Evolutionary conservation across 805 yeast species (phyloP), one percentile per base, ranked within the genome.

Genomic region (Metschnikowia henanensis): DNA sequence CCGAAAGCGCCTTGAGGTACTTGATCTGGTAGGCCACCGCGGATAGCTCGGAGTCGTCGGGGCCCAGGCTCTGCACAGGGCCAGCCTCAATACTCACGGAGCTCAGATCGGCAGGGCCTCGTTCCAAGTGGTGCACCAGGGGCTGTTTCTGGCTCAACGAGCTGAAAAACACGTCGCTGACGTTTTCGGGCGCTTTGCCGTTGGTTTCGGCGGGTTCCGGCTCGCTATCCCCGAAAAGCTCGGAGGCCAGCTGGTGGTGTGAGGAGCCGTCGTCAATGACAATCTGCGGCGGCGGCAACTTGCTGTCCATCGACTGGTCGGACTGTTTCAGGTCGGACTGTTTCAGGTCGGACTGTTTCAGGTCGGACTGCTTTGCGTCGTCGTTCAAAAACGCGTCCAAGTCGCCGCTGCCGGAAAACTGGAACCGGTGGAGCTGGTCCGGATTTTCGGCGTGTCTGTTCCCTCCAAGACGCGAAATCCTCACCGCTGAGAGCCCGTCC

Each of bases 391-490:
- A 29, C 8, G n/a, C 17, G 6, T 33, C 35, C 4, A 37, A 22
- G 5, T 43, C 45, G n/a, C 35, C 35, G 17, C 30, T 33, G 21
- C 34, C 30, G 4, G 21, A 25, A 13, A 42, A 16, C 18, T 37
- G n/a, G 22, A 42, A 42, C 13, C 31, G 41, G 30, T 34, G 29
- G 19, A 39, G 37, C 17, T 38, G 41, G 15, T 21, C 22, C 6
- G 41, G 22, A 6, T 39, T 35, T 13, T 39, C 47, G 9, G 30
- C 39, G 2, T 45, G 40, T 4, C 20, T 18, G 4, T 19, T 25
- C 17, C 43, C 37, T 10, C 38, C 46, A 8, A 46, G 23, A 16
- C 49, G 49, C 19, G 45, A 40, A 13, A 46, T 38, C 18, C 38
- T 46, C 4, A 46, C 30, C n/a, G 28, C 37, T 0, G 46, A 35